Percentiles rank a stretch among this genome's conserved stretches.
Conservation (phyloP, 2,329 filamentous ascomycete genomes). For the Exophiala calicioides region DNA sequence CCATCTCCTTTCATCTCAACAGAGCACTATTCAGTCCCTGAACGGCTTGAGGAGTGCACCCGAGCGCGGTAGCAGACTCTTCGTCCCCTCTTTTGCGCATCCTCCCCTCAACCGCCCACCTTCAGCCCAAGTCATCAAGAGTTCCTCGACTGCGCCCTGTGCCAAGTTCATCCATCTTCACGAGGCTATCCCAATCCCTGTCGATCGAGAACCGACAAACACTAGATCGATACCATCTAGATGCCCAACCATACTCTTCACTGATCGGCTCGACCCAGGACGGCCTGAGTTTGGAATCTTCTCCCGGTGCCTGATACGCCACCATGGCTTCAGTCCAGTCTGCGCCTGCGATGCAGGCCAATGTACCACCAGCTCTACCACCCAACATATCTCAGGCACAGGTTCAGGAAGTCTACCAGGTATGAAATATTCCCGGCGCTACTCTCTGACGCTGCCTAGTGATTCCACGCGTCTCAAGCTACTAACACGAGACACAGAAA, state of each 20-base stretch:
- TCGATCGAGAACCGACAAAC: constrained; percentile 7
- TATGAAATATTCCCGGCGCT: constrained; percentile 33
- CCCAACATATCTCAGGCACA: constrained; percentile 72
- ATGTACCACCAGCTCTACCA: constrained; percentile 63
- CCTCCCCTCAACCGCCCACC: constrained; percentile 18
- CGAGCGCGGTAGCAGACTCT: constrained; percentile 19
- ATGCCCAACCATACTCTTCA: constrained; percentile 13
- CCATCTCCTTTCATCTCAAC: constrained; percentile 27
- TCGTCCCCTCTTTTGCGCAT: constrained; percentile 27
- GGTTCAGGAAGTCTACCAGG: constrained; percentile 69
- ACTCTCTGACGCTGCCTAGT: constrained; percentile 5
- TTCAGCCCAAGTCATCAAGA: constrained; percentile 15
- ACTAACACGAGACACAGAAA: constrained; percentile 62
- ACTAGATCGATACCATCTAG: constrained; percentile 3
- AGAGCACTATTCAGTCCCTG: constrained; percentile 13
- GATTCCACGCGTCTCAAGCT: constrained; percentile 1
- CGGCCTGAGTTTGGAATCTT: constrained; percentile 7
- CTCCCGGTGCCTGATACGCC: constrained; percentile 24
- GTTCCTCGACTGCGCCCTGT: constrained; percentile 20
- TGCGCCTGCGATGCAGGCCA: constrained; percentile 67
- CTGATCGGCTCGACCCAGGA: constrained; percentile 13
- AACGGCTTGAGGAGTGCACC: constrained; percentile 25
- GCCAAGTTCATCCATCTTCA: constrained; percentile 38
- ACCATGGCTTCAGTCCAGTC: constrained; percentile 80
- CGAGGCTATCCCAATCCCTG: constrained; percentile 20